Conservation (phyloP, 1,284 basidiomycete species). For the Ceratobasidium papillatum region DNA sequence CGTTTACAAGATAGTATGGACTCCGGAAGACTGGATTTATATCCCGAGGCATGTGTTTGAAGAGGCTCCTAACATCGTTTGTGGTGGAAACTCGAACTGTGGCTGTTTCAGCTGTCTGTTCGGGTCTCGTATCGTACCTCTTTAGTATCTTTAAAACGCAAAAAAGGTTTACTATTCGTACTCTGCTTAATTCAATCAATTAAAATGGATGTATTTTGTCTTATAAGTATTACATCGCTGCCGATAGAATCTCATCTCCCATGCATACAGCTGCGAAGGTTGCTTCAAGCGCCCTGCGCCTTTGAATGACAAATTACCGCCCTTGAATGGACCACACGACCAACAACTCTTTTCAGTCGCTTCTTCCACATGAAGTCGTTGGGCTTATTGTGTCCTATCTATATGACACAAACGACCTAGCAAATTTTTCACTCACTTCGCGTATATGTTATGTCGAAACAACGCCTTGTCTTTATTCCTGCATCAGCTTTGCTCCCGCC, state of each 20-base stretch:
- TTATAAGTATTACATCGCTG: too few species aligned
- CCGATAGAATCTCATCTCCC: too few species aligned
- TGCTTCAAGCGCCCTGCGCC: not conserved
- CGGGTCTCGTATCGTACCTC: too few species aligned
- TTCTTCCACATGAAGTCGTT: constrained; percentile 18
- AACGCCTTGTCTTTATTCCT: not conserved
- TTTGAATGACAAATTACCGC: not conserved
- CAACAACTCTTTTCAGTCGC: not conserved
- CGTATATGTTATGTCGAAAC: constrained; percentile 2
- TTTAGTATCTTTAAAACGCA: too few species aligned
- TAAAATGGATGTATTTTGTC: too few species aligned
- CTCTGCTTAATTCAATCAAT: too few species aligned
- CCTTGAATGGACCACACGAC: constrained; percentile 4
- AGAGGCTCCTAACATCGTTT: too few species aligned
- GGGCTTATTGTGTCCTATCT: constrained; percentile 5
- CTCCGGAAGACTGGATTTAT: not conserved
- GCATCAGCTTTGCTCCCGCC: not conserved
- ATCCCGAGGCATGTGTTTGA: not conserved
- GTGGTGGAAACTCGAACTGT: too few species aligned
- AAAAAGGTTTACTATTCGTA: too few species aligned
- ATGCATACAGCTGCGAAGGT: too few species aligned
- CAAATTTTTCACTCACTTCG: constrained; percentile 2
- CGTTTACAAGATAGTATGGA: not conserved
- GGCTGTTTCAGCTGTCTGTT: too few species aligned
- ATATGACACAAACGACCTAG: not conserved